These are phyloP conservation scores for Trametes sp. DNA, from an alignment of 1,284 basidiomycete genomes.

Conservation along the genomic window DNA sequence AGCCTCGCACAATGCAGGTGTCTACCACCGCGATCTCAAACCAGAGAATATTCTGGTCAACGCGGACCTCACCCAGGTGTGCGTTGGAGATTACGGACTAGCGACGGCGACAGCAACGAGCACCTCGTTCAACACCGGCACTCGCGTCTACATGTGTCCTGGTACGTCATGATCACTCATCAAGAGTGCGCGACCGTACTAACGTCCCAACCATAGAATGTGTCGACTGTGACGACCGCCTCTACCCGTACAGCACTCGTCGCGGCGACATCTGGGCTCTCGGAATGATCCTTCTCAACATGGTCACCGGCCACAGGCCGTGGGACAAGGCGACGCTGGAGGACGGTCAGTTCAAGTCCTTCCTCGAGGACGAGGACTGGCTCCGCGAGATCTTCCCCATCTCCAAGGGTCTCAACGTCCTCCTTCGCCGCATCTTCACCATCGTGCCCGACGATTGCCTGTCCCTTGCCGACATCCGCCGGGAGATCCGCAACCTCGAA, in stretches of 20 bases:
- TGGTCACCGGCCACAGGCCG: conserved; percentile 88
- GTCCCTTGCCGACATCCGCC: conserved; percentile 66
- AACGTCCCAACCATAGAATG: conserved; percentile 29
- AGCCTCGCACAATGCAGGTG: conserved; percentile 62
- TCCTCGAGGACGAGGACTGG: conserved; percentile 59
- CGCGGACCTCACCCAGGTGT: conserved; percentile 51
- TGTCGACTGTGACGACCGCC: conserved; percentile 23
- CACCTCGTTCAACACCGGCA: conserved; percentile 57
- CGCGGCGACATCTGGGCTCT: conserved; percentile 93
- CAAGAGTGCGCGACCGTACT: not conserved
- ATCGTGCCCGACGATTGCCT: conserved; percentile 59
- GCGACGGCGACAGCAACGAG: conserved; percentile 58
- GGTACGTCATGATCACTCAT: conserved; percentile 42
- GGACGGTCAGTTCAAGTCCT: conserved; percentile 71
- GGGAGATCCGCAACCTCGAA: conserved; percentile 32
- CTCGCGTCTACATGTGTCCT: conserved; percentile 65
- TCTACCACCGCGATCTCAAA: conserved; percentile 76
- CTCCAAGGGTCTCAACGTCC: conserved; percentile 60
- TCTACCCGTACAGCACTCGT: conserved; percentile 65
- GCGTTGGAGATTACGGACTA: conserved; percentile 72
- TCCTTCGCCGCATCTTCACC: conserved; percentile 67
- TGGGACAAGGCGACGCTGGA: conserved; percentile 80
- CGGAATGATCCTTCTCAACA: conserved; percentile 57
- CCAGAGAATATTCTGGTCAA: conserved; percentile 75
- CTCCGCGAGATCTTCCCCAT: conserved; percentile 78